Evolutionary conservation across 495 filamentous ascomycete genomes (phyloP), one percentile per base, ranked within the genome.

Genomic region (Penicillium angulare): DNA sequence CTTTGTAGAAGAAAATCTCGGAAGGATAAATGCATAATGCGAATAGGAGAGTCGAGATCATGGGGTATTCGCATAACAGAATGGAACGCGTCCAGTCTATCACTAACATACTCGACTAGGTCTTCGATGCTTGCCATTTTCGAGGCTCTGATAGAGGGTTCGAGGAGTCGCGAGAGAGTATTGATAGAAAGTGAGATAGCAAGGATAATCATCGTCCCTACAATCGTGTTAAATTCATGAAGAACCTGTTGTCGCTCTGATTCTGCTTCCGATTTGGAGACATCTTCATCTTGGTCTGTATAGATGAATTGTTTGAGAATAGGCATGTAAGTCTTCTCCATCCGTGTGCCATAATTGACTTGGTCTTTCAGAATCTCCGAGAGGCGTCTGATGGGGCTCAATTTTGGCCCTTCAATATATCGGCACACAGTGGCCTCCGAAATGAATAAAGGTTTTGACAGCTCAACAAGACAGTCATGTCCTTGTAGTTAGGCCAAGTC

Each of bases 111-210:
- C n/a, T n/a, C n/a, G n/a, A n/a, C n/a, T n/a, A n/a, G n/a, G n/a
- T n/a, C n/a, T n/a, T n/a, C n/a, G n/a, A n/a, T n/a, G n/a, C n/a
- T n/a, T n/a, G n/a, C n/a, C n/a, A n/a, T n/a, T n/a, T n/a, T n/a
- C n/a, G n/a, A n/a, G n/a, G n/a, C n/a, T n/a, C n/a, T n/a, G n/a
- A n/a, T n/a, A n/a, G n/a, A n/a, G n/a, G n/a, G n/a, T n/a, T n/a
- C n/a, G 15, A 36, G 9, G 26, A 47, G 12, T 1, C 7, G n/a
- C 15, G 31, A 35, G 7, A 47, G 31, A 3, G 31, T 32, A 26
- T 35, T 47, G n/a, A 36, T 17, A 22, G 44, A 47, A 35, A 47
- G 44, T 22, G 44, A 32, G 32, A 26, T 26, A 36, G 44, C 44
- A 34, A 47, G 44, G 24, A 47, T 29, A 22, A 47, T 35, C 5